Evolutionary conservation across 306 rosid genomes (phyloP).

Genomic region (Dicorynia guianensis): DNA sequence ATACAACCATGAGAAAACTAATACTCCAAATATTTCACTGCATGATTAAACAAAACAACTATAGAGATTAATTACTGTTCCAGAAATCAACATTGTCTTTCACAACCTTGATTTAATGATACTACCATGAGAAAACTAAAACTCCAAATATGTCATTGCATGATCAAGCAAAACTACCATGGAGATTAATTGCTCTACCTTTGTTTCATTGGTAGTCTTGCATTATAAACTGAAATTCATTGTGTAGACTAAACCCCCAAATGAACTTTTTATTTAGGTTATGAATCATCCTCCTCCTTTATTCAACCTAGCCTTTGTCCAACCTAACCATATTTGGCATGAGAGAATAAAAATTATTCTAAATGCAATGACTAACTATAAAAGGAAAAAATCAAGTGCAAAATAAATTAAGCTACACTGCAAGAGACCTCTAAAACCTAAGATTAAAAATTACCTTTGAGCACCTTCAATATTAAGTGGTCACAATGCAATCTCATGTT

Average conservation of each 20-base stretch:
- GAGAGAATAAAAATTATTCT: not conserved
- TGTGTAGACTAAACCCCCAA: conserved; percentile 91
- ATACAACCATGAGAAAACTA: no score
- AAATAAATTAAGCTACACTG: not conserved
- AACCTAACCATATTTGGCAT: conserved; percentile 63
- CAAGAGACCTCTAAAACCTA: not conserved
- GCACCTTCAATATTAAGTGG: conserved; percentile 94
- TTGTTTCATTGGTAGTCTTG: conserved; percentile 92
- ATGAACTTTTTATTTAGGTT: conserved; percentile 89
- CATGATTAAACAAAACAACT: no score
- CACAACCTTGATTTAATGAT: no score
- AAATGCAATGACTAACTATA: not conserved
- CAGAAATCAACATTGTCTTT: no score
- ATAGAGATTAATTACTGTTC: no score
- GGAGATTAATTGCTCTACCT: conserved; percentile 57
- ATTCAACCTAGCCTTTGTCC: no score
- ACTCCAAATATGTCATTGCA: no score
- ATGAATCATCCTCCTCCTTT: conserved; percentile 91
- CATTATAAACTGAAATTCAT: conserved; percentile 95
- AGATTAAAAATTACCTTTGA: conserved; percentile 75
- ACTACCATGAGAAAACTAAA: no score
- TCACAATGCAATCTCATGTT: conserved; percentile 81
- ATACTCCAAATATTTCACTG: no score
- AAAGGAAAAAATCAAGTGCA: not conserved
- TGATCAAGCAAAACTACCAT: not conserved